Evolutionary conservation across 768 basidiomycete species (phyloP).

Genomic region (Macrolepiota dolichaula): DNA sequence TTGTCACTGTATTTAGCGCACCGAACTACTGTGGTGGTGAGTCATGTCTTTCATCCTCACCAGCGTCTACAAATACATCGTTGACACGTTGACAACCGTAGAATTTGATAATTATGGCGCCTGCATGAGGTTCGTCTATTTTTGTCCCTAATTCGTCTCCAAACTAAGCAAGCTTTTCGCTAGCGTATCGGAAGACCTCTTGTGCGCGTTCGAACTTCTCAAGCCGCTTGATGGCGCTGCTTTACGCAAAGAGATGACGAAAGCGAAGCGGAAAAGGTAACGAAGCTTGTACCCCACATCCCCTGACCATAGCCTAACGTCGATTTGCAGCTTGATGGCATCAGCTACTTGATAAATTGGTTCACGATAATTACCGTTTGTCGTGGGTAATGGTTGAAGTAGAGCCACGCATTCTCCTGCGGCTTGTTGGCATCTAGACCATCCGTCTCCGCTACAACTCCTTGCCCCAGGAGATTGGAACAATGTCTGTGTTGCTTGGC

Average conservation of each 20-base stretch:
- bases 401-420: not conserved
- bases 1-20: slow-evolving; percentile 98
- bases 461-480: not conserved
- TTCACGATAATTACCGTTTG: not conserved
- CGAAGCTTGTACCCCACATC: slow-evolving; percentile 14
- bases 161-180: slow-evolving; percentile 12
- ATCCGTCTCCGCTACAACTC: not conserved
- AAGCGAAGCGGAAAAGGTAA: slow-evolving; percentile 96
- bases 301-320: not conserved
- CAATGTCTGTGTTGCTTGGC: not conserved
- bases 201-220: slow-evolving; percentile 96
- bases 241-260: slow-evolving; percentile 96
- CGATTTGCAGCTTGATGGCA: slow-evolving; percentile 8
- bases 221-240: slow-evolving; percentile 95
- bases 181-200: slow-evolving; percentile 93
- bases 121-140: slow-evolving; percentile 74
- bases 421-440: not conserved
- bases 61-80: slow-evolving; percentile 13
- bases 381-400: not conserved
- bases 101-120: slow-evolving; percentile 96
- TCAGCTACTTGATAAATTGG: slow-evolving; percentile 2
- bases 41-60: slow-evolving; percentile 21
- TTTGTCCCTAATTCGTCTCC: slow-evolving; percentile 13
- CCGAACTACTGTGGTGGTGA: slow-evolving; percentile 95
- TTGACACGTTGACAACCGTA: slow-evolving; percentile 26